These are phyloP conservation scores for Paraconiothyrium brasiliense DNA, from an alignment of 2,329 filamentous ascomycete genomes.

Conservation along the genomic window DNA sequence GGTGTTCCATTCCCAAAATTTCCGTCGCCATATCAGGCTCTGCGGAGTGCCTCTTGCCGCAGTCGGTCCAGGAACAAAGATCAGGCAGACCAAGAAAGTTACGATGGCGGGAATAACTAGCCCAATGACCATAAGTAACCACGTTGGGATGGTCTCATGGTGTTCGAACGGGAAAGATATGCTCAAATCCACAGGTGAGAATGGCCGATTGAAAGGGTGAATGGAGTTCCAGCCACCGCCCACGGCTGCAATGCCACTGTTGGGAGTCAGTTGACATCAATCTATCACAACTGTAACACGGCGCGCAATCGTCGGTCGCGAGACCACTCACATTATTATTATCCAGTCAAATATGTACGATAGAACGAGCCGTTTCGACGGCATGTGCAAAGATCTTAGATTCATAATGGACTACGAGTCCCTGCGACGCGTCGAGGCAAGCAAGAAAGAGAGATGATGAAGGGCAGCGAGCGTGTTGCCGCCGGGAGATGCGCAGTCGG, in stretches of 20 bases:
- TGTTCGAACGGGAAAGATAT: slow-evolving; percentile 81
- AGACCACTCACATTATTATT: slow-evolving; percentile 64
- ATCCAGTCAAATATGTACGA: slow-evolving; percentile 81
- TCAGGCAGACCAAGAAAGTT: slow-evolving; percentile 73
- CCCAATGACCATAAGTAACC: slow-evolving; percentile 70
- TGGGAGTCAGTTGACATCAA: slow-evolving; percentile 23
- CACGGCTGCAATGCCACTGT: slow-evolving; percentile 65
- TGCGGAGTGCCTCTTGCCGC: slow-evolving; percentile 70
- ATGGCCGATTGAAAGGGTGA: slow-evolving; percentile 73
- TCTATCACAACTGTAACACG: background rate
- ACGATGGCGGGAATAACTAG: slow-evolving; percentile 72
- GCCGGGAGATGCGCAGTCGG: slow-evolving; percentile 9
- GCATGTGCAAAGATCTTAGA: slow-evolving; percentile 37
- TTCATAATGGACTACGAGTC: slow-evolving; percentile 33
- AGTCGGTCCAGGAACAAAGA: slow-evolving; percentile 76
- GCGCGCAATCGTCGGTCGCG: background rate
- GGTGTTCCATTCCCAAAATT: slow-evolving; percentile 89
- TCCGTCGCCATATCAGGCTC: slow-evolving; percentile 76
- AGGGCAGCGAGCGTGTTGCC: background rate
- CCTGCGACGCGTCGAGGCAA: slow-evolving; percentile 17
- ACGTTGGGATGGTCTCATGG: slow-evolving; percentile 76
- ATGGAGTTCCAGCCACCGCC: slow-evolving; percentile 68
- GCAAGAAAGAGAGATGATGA: slow-evolving; percentile 6
- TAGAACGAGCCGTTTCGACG: slow-evolving; percentile 63
- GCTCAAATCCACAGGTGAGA: slow-evolving; percentile 75